Evolutionary conservation across 805 yeast species (phyloP).

Genomic region (Starmerella sp.): DNA sequence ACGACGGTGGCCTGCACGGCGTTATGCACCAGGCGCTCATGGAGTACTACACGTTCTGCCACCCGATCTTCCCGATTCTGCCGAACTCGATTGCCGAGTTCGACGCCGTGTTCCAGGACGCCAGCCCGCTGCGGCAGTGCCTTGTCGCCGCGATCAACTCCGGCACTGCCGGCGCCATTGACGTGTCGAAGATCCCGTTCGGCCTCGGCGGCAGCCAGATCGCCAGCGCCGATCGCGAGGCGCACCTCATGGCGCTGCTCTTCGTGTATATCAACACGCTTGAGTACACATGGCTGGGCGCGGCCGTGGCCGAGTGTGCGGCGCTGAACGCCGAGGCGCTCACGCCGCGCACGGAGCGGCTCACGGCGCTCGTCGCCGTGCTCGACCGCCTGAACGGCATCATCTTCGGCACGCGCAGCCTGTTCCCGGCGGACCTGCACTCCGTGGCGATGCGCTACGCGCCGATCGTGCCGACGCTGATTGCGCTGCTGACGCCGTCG

Average conservation of each 20-base stretch:
- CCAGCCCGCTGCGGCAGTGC: slow-evolving; percentile 21
- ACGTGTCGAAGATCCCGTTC: slow-evolving; percentile 3
- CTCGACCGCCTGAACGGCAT: slow-evolving; percentile 15
- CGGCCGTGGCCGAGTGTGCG: slow-evolving; percentile 27
- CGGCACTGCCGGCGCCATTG: neutral
- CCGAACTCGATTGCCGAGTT: slow-evolving; percentile 29
- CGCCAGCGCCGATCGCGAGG: slow-evolving; percentile 17
- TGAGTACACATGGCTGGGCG: slow-evolving; percentile 29
- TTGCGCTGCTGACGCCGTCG: neutral
- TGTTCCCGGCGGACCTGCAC: slow-evolving; percentile 9
- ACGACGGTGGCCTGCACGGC: slow-evolving; percentile 9
- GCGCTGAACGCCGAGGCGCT: slow-evolving; percentile 10
- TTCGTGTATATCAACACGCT: slow-evolving; percentile 28
- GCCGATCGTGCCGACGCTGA: slow-evolving; percentile 7
- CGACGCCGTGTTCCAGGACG: slow-evolving; percentile 23
- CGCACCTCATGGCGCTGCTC: slow-evolving; percentile 29
- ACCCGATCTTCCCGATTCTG: slow-evolving; percentile 32
- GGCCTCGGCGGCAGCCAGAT: slow-evolving; percentile 10
- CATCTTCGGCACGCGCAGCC: slow-evolving; percentile 8
- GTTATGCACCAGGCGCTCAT: slow-evolving; percentile 23
- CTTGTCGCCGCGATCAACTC: slow-evolving; percentile 25
- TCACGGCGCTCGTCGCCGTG: slow-evolving; percentile 18
- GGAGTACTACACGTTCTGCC: slow-evolving; percentile 30
- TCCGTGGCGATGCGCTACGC: slow-evolving; percentile 4
- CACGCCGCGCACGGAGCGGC: slow-evolving; percentile 9